Evolutionary conservation across 768 basidiomycete genomes (phyloP), one percentile per base, ranked within the genome.

Genomic region (Rhizopogon sp.): DNA sequence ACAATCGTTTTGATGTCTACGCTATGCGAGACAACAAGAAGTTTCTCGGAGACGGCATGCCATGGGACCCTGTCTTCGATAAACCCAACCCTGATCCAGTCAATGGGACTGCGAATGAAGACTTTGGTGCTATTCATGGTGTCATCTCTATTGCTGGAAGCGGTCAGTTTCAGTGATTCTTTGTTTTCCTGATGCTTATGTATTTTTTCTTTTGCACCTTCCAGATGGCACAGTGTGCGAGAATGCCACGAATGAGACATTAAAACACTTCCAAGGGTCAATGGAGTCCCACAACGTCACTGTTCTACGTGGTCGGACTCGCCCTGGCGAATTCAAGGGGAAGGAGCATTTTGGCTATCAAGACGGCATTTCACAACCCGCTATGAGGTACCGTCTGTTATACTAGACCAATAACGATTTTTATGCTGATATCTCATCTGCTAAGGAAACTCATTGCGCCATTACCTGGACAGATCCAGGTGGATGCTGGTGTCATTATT

Each of bases 331-430:
- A 0, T 31, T 53, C 5, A 46, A 54, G 17, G 54, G 60, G 10
- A 77, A 79, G 55, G 80, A 83, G 64, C 79, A 80, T 71, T 82
- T 82, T 53, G 80, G 81, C 2, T 82, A 72, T 63, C 58, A 74
- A 57, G 81, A 82, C 59, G 78, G 79, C 1, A 73, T 82, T 39
- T 78, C 79, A 2, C 78, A 82, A 60, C 81, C 81, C 5, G 67
- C 73, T 28, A 54, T 65, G 8, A 46, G 58, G 59, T 64, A 46
- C 3, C 6, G 16, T 31, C 76, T 60, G 71, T 56, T 60, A 56
- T 37, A 66, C 70, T 39, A 64, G 66, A 52, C 61, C 39, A 17
- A 40, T 5, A 14, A 17, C n/a, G 39, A 8, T n/a, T 17, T 40
- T 39, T 7, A 17, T 72, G 76, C 5, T 76, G 74, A 47, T 31